These are phyloP conservation scores for Leucosporidium creatinivorum DNA, from an alignment of 768 basidiomycete genomes.

Conservation along the genomic window DNA sequence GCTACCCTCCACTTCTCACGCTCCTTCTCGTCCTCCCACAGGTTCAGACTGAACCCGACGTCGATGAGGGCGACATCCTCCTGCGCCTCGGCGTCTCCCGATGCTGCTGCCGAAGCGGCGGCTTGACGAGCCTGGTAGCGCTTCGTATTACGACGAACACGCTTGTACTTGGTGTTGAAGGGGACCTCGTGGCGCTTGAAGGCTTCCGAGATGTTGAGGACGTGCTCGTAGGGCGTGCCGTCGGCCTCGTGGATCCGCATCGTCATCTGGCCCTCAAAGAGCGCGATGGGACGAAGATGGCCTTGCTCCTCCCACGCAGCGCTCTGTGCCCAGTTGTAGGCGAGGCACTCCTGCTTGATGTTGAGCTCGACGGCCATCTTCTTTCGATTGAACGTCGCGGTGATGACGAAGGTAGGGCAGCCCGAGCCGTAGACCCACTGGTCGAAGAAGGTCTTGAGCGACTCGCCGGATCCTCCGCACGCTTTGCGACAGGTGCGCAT, in stretches of 20 bases:
- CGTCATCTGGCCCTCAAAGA: constrained; percentile 98
- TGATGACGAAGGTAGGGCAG: constrained; percentile 82
- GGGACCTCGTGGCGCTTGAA: constrained; percentile 97
- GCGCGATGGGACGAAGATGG: constrained; percentile 55
- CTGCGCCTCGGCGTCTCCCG: constrained; percentile 77
- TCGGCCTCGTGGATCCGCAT: constrained; percentile 98
- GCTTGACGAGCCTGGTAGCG: constrained; percentile 90
- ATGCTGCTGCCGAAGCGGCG: constrained; percentile 71
- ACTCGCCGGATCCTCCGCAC: constrained; percentile 59
- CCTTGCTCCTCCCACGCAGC: constrained; percentile 34
- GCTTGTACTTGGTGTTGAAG: constrained; percentile 97
- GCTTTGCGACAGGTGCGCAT: constrained; percentile 86
- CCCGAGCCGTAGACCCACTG: constrained; percentile 99
- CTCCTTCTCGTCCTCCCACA: constrained; percentile 88
- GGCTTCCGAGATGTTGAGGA: constrained; percentile 74
- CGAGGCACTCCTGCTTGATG: constrained; percentile 81
- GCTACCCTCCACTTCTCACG: constrained; percentile 92
- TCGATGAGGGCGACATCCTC: constrained; percentile 84
- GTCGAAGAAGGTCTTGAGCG: constrained; percentile 84
- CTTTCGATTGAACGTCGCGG: constrained; percentile 89
- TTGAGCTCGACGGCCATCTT: constrained; percentile 97
- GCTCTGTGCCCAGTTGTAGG: constrained; percentile 40
- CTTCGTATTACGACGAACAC: constrained; percentile 88
- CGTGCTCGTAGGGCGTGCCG: constrained; percentile 97
- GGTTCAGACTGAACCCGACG: constrained; percentile 83